Evolutionary conservation across 805 yeast species (phyloP).

Genomic region (Sugiyamaella lignohabitans): DNA sequence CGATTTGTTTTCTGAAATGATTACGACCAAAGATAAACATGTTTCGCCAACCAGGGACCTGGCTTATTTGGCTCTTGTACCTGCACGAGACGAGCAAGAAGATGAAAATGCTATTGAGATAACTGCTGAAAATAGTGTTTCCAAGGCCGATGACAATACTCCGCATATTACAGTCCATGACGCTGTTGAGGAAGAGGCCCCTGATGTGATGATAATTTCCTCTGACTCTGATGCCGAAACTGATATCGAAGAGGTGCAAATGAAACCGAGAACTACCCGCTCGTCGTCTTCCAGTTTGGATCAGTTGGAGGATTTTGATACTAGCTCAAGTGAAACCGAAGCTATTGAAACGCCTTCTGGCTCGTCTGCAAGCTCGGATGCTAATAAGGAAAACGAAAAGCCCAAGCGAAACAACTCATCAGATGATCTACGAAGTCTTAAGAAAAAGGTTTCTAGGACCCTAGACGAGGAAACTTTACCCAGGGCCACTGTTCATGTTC

Average conservation of each 20-base stretch:
- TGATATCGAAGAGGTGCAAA: constrained; percentile 11
- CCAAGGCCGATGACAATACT: background rate
- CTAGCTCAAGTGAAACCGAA: background rate
- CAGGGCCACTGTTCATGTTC: no score
- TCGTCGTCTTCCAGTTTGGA: background rate
- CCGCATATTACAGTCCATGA: background rate
- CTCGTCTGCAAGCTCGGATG: background rate
- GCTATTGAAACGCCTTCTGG: background rate
- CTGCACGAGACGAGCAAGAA: constrained; percentile 28
- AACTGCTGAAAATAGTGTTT: background rate
- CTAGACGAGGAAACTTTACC: constrained; percentile 2
- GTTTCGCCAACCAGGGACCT: constrained; percentile 78
- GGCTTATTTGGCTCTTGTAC: constrained; percentile 73
- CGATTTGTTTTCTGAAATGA: constrained; percentile 63
- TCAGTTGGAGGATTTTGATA: background rate
- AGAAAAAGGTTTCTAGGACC: background rate
- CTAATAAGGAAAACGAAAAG: constrained; percentile 8
- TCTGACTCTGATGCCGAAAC: constrained; percentile 13
- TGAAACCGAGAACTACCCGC: constrained; percentile 1
- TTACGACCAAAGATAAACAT: constrained; percentile 52
- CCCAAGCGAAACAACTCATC: constrained; percentile 8
- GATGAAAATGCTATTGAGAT: constrained; percentile 12
- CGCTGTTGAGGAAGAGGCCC: background rate
- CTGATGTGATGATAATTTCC: constrained; percentile 3
- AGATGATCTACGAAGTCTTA: constrained; percentile 6